Base-by-base conservation (phyloP, 2,329 filamentous ascomycete genomes). In the Ophiostoma montium region DNA sequence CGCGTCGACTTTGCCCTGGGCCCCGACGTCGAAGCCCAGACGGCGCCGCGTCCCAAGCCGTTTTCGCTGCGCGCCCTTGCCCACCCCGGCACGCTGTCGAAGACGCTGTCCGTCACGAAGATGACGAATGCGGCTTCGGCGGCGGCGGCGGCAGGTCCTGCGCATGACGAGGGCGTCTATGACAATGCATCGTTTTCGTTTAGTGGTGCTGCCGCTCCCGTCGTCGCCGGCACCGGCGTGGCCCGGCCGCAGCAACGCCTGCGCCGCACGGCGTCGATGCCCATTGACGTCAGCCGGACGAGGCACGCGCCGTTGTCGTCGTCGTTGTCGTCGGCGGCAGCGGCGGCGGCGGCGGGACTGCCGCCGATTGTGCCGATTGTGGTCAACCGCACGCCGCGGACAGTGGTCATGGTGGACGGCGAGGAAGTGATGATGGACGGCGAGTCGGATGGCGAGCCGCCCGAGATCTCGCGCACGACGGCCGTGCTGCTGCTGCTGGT, bases 41-140 rank as follows among this genome's bases (percentile, higher is more conserved):
- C 54, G 52, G 58, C 51, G 63, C 69, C 61, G 55, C 51, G 50
- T 1, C 48, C 57, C 6, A 58, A 56, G 52, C 59, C 60, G 2
- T 62, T 62, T 48, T 57, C 67, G 51, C 56, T 74, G 19, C 70
- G 71, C 35, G 33, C 51, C 3, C 42, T 56, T 15, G 67, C 67
- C 35, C 63, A 70, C 32, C 68, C 72, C 21, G 72, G 75, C 15
- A 45, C 52, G 7, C 66, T 68, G 21, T 70, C 75, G 3, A 76
- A 74, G 52, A 68, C 76, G 30, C 67, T 81, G 2, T 73, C 75
- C 1, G 74, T 76, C 59, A 80, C 72, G 48, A 75, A 80, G 51
- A 80, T 82, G 55, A 65, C 53, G 39, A n/a, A 35, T 18, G 27
- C 36, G 2, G 41, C 43, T 2, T 50, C 47, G 3, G 11, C 35